Base-by-base conservation (phyloP, 805 yeast species). In the Yarrowia sp. region DNA sequence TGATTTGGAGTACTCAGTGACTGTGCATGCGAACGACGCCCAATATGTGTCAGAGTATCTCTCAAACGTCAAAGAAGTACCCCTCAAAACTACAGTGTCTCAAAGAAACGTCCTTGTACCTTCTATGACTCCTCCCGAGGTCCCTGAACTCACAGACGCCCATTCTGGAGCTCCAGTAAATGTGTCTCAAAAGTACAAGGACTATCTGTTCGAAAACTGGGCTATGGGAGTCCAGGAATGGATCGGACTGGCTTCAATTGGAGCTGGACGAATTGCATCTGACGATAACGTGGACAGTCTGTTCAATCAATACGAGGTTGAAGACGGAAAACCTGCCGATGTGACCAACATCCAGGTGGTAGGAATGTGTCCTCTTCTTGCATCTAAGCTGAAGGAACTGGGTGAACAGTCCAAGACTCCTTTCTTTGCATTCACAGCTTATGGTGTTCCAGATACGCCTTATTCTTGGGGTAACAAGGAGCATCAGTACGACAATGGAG, bases 371-470 rank as follows among this genome's bases (percentile, higher is more conserved):
- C 69, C 43, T 10, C 33, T 58, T 12, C 38, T 58, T 7, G 39
- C 64, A 9, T n/a, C 49, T 8, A 58, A 58, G 17, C 24, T 58
- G 17, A 40, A 42, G 42, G 19, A 58, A 66, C 56, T 24, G 8
- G 33, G 68, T 20, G 17, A 73, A 68, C 34, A 64, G 56, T 7
- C 65, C 67, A 3, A 36, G 5, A 10, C 40, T 12, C 40, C 50
- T 2, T 61, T 61, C 17, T 47, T 55, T 39, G 68, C 66, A 15
- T 39, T 72, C 8, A 71, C 65, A 9, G 70, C 70, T 7, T 63
- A 60, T 13, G 75, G 75, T 14, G 56, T 55, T 3, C 71, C 70
- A 44, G 74, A 73, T 42, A 55, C 70, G 8, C 75, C 75, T 6
- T 50, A 70, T 9, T 70, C 74, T 2, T 73, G 74, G 74, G 65